Evolutionary conservation across 176 grass and related monocot genomes (phyloP).

Genomic region (Eremochloa ophiuroides): DNA sequence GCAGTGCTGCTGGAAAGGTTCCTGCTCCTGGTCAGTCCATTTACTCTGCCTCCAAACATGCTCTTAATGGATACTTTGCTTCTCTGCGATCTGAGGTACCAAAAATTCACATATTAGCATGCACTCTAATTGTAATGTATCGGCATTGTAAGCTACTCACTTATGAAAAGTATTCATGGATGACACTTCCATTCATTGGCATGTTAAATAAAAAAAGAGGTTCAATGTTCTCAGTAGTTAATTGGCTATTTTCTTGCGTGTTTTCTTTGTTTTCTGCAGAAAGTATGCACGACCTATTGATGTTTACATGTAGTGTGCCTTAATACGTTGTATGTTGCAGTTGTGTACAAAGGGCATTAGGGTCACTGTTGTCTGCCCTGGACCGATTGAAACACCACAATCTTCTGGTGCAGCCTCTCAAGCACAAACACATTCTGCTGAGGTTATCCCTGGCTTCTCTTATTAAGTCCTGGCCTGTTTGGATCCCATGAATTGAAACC

Average conservation of each 20-base stretch:
- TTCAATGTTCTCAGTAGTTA: neutral
- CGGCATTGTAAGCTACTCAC: neutral
- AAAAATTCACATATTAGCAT: neutral
- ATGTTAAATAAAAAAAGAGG: too few relatives aligned
- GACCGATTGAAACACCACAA: conserved; percentile 74
- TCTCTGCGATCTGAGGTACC: conserved; percentile 80
- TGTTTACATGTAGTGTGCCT: neutral
- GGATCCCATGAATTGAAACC: too few relatives aligned
- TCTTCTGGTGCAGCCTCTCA: conserved; percentile 42
- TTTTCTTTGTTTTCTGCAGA: neutral
- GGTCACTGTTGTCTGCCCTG: conserved; percentile 90
- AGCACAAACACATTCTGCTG: conserved; percentile 40
- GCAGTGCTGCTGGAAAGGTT: conserved; percentile 94
- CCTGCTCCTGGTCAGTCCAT: conserved; percentile 80
- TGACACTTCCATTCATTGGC: neutral
- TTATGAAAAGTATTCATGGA: neutral
- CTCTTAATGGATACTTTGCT: conserved; percentile 94
- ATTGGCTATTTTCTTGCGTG: neutral
- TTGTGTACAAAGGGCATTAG: conserved; percentile 86
- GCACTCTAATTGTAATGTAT: neutral
- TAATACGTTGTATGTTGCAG: conserved; percentile 43
- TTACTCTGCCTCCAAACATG: conserved; percentile 95
- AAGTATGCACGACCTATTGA: neutral
- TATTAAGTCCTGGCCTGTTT: neutral
- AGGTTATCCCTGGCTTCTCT: conserved; percentile 54